phyloP scores from a whole-genome alignment of 805 yeast species.

The Starmerella floris region DNA sequence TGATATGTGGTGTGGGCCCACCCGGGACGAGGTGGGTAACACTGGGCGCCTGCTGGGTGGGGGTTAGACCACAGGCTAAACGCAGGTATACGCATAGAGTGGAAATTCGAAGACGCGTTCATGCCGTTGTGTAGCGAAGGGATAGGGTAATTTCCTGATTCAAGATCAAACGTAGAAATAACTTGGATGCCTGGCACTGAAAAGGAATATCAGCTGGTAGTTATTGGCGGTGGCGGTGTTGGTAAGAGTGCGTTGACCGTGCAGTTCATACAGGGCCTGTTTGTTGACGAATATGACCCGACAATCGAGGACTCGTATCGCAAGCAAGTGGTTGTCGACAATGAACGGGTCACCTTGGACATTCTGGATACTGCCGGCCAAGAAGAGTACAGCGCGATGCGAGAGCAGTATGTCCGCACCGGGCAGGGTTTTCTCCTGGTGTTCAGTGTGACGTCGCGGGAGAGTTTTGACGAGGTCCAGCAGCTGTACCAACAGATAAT shows the following conservation, averaged over 20 bases:
- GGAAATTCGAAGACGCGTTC: no score
- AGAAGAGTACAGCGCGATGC: slow-evolving; percentile 87
- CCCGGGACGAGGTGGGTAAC: no score
- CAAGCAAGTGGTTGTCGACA: slow-evolving; percentile 75
- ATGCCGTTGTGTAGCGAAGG: no score
- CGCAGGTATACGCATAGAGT: no score
- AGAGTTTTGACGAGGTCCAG: slow-evolving; percentile 72
- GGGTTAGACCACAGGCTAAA: no score
- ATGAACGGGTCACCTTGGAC: slow-evolving; percentile 63
- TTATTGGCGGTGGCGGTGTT: slow-evolving; percentile 98
- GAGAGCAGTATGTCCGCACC: slow-evolving; percentile 90
- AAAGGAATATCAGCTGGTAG: slow-evolving; percentile 80
- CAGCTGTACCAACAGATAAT: slow-evolving; percentile 66
- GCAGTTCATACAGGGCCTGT: slow-evolving; percentile 85
- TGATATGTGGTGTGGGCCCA: no score
- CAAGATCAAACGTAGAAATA: no score
- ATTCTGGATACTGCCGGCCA: slow-evolving; percentile 97
- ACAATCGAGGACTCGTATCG: slow-evolving; percentile 71
- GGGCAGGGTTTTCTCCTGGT: slow-evolving; percentile 90
- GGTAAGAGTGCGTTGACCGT: slow-evolving; percentile 95
- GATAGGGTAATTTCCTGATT: no score
- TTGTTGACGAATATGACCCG: slow-evolving; percentile 96
- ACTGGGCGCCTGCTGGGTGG: no score
- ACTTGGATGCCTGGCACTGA: slow-evolving; percentile 6
- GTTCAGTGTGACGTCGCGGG: slow-evolving; percentile 68